Conservation (phyloP, 192 early-diverging fungal species). For the Coemansia sp. region DNA sequence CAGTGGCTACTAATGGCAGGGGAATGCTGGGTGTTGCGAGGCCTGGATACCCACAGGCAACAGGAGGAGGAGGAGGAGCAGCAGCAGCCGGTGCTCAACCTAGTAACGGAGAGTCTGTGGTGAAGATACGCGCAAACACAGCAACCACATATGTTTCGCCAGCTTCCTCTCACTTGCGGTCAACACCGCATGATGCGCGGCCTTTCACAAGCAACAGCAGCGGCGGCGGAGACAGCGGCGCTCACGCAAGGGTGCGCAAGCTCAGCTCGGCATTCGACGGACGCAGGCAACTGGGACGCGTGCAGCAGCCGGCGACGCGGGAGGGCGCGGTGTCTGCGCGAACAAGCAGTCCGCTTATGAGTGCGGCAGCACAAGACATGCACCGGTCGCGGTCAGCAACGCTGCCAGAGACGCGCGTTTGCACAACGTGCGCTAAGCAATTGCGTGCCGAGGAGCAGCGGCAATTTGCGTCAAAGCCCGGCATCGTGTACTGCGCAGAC, state of each 20-base stretch:
- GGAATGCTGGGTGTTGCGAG: not conserved
- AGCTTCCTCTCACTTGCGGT: not conserved
- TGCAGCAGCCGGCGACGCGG: not conserved
- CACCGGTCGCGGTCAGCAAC: slow-evolving; percentile 46
- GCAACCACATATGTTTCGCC: not conserved
- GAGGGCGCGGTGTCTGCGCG: not conserved
- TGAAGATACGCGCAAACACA: not conserved
- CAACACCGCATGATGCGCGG: not conserved
- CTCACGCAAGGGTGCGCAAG: slow-evolving; percentile 9
- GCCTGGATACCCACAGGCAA: not conserved
- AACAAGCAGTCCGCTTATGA: slow-evolving; percentile 13
- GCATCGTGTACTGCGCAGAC: slow-evolving; percentile 44
- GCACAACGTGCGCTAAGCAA: slow-evolving; percentile 31
- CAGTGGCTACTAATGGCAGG: not conserved
- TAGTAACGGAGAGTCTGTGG: not conserved
- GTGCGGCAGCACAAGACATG: slow-evolving; percentile 3
- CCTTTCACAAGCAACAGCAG: slow-evolving; percentile 16
- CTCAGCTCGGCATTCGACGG: slow-evolving; percentile 28
- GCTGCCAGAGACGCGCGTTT: slow-evolving; percentile 35
- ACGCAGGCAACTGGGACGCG: slow-evolving; percentile 3
- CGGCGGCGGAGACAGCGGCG: no score
- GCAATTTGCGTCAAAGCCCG: slow-evolving; percentile 51
- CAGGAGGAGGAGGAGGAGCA: no score
- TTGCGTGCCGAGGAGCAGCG: slow-evolving; percentile 46
- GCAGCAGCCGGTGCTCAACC: not conserved